Percentiles rank a stretch among this genome's conserved stretches.
Conservation (phyloP, 129 eudicot genomes). For the Tagetes patula region DNA sequence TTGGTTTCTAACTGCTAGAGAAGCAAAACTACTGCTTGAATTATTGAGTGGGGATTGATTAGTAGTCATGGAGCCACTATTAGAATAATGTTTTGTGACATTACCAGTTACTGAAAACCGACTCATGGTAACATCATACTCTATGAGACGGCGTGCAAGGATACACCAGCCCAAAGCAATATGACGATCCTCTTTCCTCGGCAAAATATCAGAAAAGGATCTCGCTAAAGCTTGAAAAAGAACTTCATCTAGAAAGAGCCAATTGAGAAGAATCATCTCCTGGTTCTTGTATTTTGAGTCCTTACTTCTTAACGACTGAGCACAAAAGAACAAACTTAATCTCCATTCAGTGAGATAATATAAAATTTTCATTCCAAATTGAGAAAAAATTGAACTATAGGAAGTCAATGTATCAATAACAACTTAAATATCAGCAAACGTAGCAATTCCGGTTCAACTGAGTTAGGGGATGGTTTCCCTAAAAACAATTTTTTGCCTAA, state of each 20-base stretch:
- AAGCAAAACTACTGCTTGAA: background rate
- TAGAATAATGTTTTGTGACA: constrained; percentile 17
- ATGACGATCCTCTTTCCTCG: constrained; percentile 73
- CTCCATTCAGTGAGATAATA: background rate
- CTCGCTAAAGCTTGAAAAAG: constrained; percentile 50
- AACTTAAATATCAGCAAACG: background rate
- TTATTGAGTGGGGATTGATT: background rate
- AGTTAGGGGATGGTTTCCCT: too few relatives aligned
- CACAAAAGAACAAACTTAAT: constrained; percentile 10
- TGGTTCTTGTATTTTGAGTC: constrained; percentile 55
- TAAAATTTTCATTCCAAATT: background rate
- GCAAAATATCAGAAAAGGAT: constrained; percentile 48
- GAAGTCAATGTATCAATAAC: constrained; percentile 10
- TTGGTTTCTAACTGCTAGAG: background rate
- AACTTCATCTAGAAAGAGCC: constrained; percentile 81
- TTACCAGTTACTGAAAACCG: constrained; percentile 52
- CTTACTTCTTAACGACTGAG: constrained; percentile 57
- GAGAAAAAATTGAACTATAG: background rate
- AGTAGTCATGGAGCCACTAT: background rate
- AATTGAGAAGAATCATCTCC: constrained; percentile 70
- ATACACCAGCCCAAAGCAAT: constrained; percentile 86
- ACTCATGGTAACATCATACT: constrained; percentile 53
- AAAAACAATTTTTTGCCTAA: too few relatives aligned
- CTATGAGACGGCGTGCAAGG: constrained; percentile 71
- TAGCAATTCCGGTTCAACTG: background rate